These are phyloP conservation scores for Agastache rugosa DNA, from an alignment of 257 asterid species.

Conservation along the genomic window DNA sequence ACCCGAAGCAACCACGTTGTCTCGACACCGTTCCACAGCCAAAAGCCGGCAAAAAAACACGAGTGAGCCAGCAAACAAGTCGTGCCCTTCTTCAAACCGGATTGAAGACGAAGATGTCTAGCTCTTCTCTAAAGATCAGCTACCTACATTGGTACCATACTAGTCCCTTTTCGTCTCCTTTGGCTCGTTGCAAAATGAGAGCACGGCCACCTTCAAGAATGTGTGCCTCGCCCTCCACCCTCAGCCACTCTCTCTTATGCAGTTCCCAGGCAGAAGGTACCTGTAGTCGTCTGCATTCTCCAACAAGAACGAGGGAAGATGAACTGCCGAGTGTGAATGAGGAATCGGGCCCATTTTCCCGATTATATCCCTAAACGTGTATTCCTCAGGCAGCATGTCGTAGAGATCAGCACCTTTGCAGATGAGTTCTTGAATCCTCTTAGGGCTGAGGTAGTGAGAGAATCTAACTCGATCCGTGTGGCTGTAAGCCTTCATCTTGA, in stretches of 20 bases:
- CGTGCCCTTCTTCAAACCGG: background rate
- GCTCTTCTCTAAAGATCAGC: conserved; percentile 17
- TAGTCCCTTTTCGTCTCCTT: background rate
- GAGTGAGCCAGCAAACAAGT: background rate
- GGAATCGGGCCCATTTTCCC: conserved; percentile 75
- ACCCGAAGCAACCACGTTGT: background rate
- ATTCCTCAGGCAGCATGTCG: conserved; percentile 79
- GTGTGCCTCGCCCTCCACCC: conserved; percentile 1
- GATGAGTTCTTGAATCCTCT: conserved; percentile 64
- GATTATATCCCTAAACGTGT: conserved; percentile 66
- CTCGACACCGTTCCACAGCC: background rate
- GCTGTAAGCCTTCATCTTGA: conserved; percentile 82
- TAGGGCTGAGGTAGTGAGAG: conserved; percentile 57
- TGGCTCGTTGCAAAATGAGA: conserved; percentile 32
- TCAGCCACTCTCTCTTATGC: conserved; percentile 60
- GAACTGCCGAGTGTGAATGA: conserved; percentile 63
- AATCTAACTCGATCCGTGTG: conserved; percentile 65
- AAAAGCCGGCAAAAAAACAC: conserved; percentile 4
- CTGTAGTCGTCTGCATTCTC: conserved; percentile 55
- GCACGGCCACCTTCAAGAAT: conserved; percentile 5
- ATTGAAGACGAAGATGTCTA: background rate
- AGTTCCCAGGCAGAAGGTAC: conserved; percentile 71
- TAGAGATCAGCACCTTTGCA: conserved; percentile 65
- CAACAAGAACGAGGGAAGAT: conserved; percentile 58
- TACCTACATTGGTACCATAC: conserved; percentile 11